A percentile compares a stretch with the other conserved stretches of the same genome.
Evolutionary conservation across 2,329 filamentous ascomycete genomes (phyloP).

Genomic region (Xylaria sp.): DNA sequence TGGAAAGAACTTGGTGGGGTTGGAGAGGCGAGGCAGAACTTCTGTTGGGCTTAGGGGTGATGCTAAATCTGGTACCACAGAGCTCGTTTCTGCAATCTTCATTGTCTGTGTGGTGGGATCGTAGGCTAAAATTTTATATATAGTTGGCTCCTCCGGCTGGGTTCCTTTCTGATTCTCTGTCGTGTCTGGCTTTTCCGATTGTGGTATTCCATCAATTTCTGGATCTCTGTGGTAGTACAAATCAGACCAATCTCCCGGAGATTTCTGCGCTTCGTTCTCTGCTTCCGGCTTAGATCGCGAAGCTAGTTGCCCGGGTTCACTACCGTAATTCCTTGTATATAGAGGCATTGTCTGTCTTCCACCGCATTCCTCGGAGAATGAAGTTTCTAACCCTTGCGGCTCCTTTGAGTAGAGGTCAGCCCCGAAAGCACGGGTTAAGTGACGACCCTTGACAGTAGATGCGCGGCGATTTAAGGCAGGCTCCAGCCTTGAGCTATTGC

Average conservation of each 20-base stretch:
- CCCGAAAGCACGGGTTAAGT: not conserved
- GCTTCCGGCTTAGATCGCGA: not conserved
- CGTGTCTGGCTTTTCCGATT: conserved; percentile 16
- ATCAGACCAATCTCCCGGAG: conserved; percentile 14
- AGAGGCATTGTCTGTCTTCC: conserved; percentile 44
- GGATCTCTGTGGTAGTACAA: conserved; percentile 36
- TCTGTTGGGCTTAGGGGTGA: conserved; percentile 62
- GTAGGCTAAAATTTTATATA: conserved; percentile 72
- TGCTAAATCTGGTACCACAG: conserved; percentile 55
- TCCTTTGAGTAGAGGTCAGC: conserved; percentile 50
- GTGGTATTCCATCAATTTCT: conserved; percentile 37
- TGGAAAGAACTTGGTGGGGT: conserved; percentile 69
- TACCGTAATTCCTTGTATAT: conserved; percentile 45
- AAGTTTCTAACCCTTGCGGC: conserved; percentile 55
- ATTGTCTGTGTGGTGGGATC: conserved; percentile 64
- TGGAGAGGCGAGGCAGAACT: conserved; percentile 63
- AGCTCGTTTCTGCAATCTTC: conserved; percentile 64
- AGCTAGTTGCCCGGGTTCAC: conserved; percentile 24
- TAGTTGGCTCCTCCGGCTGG: conserved; percentile 31
- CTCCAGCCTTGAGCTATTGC: conserved; percentile 26
- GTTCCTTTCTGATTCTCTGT: conserved; percentile 28
- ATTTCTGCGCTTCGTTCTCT: not conserved
- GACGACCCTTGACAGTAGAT: conserved; percentile 1
- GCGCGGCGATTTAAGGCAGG: conserved; percentile 24
- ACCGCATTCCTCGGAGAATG: conserved; percentile 51